Conservation (phyloP, 163 green algal species). For the Chlorella variabilis region DNA sequence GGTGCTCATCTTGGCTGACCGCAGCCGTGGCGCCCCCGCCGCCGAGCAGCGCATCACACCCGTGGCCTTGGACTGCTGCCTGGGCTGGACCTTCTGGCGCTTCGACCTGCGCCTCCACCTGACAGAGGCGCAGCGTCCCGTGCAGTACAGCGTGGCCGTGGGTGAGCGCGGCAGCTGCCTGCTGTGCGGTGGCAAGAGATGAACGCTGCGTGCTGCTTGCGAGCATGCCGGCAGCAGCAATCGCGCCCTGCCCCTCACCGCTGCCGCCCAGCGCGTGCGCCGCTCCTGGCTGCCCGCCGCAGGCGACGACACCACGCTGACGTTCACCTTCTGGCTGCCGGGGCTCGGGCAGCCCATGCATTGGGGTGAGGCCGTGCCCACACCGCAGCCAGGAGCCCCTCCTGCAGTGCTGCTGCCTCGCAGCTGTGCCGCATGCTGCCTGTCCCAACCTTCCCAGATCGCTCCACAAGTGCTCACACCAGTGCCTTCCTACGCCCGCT, state of each 20-base stretch:
- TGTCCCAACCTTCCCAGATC: too few relatives aligned
- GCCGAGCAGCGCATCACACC: too few relatives aligned
- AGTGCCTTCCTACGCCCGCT: too few relatives aligned
- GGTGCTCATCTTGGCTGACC: neutral
- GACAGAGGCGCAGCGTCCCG: slow-evolving; percentile 11
- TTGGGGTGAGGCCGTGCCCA: slow-evolving; percentile 25
- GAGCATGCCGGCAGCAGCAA: neutral
- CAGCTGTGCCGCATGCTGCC: too few relatives aligned
- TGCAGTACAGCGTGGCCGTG: slow-evolving; percentile 42
- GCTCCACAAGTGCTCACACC: too few relatives aligned
- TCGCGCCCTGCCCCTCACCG: too few relatives aligned
- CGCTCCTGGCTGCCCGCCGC: neutral
- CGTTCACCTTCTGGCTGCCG: slow-evolving; percentile 47
- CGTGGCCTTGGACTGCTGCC: too few relatives aligned
- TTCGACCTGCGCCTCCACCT: slow-evolving; percentile 51
- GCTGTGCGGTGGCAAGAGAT: neutral
- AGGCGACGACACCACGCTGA: neutral
- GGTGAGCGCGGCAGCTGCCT: neutral
- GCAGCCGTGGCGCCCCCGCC: neutral
- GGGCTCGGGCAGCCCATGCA: slow-evolving; percentile 46
- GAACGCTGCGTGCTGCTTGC: too few relatives aligned
- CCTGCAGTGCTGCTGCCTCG: too few relatives aligned
- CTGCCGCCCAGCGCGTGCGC: too few relatives aligned
- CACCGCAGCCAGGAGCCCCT: too few relatives aligned
- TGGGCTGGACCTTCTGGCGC: slow-evolving; percentile 56